Conservation (phyloP, 164 flowering plant species). For the Piper betle region DNA sequence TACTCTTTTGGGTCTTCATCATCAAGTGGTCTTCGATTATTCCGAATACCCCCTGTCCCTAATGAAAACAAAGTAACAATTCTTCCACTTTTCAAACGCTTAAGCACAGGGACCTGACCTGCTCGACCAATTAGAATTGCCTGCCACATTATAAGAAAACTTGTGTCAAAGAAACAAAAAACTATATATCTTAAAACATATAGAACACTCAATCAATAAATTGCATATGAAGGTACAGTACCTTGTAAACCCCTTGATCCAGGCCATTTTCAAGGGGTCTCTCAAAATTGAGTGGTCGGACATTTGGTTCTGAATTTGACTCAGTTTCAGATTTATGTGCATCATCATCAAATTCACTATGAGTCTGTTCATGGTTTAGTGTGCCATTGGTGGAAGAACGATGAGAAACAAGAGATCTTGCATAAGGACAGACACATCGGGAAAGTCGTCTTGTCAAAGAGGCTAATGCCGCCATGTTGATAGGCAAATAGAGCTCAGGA, state of each 20-base stretch:
- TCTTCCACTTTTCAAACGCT: constrained; percentile 63
- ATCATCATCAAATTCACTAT: constrained; percentile 7
- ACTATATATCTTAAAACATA: background rate
- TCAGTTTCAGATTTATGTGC: constrained; percentile 14
- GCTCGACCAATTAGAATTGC: constrained; percentile 83
- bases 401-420: constrained; percentile 10
- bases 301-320: background rate
- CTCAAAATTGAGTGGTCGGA: constrained; percentile 10
- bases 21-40: constrained; percentile 65
- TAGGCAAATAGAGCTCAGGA: background rate
- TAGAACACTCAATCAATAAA: background rate
- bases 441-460: constrained; percentile 19
- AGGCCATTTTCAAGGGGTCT: constrained; percentile 55
- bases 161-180: background rate
- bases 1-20: constrained; percentile 75
- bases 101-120: constrained; percentile 77
- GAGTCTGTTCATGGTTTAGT: background rate
- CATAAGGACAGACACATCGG: constrained; percentile 22
- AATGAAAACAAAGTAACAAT: constrained; percentile 48
- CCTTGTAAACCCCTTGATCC: constrained; percentile 77
- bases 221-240: constrained; percentile 9
- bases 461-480: background rate
- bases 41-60: constrained; percentile 89
- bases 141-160: constrained; percentile 19
- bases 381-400: background rate